A percentile compares a stretch with the other conserved stretches of the same genome.
These are phyloP conservation scores for Mucor sp. DNA, from an alignment of 371 early-diverging fungal genomes.

Conservation along the genomic window DNA sequence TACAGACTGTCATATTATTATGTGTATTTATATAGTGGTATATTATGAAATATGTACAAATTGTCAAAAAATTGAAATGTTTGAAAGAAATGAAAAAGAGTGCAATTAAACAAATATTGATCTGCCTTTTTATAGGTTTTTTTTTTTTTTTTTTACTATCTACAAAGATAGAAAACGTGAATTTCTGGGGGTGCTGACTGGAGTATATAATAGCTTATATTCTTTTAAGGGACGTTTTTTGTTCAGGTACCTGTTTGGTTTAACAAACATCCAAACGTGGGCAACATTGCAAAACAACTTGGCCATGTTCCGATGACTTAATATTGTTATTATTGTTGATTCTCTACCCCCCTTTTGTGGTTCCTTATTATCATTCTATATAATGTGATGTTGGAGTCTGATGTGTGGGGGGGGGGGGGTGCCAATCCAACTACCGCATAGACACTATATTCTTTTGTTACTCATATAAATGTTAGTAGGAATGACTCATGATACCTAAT, in stretches of 20 bases:
- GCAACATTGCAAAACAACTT: neutral
- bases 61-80: neutral
- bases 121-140: neutral
- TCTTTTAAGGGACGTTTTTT: conserved; percentile 1
- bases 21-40: neutral
- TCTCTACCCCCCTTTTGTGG: neutral
- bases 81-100: neutral
- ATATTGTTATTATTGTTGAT: neutral
- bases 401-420: neutral
- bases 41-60: neutral
- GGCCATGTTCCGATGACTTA: conserved; percentile 13
- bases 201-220: neutral
- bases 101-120: neutral
- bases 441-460: neutral
- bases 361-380: neutral
- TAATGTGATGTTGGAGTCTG: neutral
- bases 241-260: conserved; percentile 8
- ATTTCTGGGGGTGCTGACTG: conserved; percentile 7
- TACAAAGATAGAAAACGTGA: conserved; percentile 7
- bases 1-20: conserved; percentile 30
- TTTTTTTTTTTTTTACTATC: neutral
- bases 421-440: neutral
- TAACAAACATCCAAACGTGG: conserved; percentile 2
- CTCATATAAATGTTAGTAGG: neutral
- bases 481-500: neutral